phyloP scores from a whole-genome alignment of 2,329 filamentous ascomycete genomes.

The Cadophora gregata region DNA sequence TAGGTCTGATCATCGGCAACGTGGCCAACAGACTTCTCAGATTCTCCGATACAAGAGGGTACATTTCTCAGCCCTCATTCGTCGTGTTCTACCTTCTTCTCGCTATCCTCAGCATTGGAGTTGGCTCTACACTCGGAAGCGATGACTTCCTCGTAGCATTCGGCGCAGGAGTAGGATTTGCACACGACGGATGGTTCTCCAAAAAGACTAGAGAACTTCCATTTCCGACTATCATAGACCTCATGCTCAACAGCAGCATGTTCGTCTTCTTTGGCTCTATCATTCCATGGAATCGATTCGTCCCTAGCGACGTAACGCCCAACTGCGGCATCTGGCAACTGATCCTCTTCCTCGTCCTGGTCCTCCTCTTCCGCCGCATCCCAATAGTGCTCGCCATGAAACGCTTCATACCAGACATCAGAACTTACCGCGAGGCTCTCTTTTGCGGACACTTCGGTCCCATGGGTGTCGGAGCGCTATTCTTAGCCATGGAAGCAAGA shows the following conservation, averaged over 20 bases:
- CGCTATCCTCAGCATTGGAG: constrained; percentile 56
- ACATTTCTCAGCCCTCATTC: constrained; percentile 56
- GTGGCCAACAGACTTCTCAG: constrained; percentile 54
- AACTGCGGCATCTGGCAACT: constrained; percentile 49
- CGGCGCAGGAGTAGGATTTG: constrained; percentile 60
- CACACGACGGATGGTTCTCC: constrained; percentile 58
- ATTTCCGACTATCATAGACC: constrained; percentile 57
- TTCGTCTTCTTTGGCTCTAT: constrained; percentile 63
- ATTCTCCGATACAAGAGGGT: constrained; percentile 52
- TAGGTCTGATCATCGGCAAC: constrained; percentile 55
- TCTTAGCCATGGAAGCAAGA: constrained; percentile 61
- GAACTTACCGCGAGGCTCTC: constrained; percentile 56
- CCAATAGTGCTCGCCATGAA: constrained; percentile 56
- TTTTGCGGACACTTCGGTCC: constrained; percentile 63
- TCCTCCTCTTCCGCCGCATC: constrained; percentile 57
- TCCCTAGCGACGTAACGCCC: constrained; percentile 47
- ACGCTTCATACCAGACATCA: constrained; percentile 54
- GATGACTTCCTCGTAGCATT: constrained; percentile 64
- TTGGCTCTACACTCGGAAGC: constrained; percentile 56
- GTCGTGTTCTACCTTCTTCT: constrained; percentile 62
- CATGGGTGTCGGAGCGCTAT: constrained; percentile 62
- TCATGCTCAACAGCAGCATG: constrained; percentile 60
- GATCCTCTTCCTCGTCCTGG: constrained; percentile 53
- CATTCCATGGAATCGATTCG: constrained; percentile 57
- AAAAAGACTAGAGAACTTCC: constrained; percentile 52